A percentile compares a stretch with the other conserved stretches of the same genome.
Evolutionary conservation across 139 green algal species (phyloP).

Genomic region (Chlamydomonas schloesseri): DNA sequence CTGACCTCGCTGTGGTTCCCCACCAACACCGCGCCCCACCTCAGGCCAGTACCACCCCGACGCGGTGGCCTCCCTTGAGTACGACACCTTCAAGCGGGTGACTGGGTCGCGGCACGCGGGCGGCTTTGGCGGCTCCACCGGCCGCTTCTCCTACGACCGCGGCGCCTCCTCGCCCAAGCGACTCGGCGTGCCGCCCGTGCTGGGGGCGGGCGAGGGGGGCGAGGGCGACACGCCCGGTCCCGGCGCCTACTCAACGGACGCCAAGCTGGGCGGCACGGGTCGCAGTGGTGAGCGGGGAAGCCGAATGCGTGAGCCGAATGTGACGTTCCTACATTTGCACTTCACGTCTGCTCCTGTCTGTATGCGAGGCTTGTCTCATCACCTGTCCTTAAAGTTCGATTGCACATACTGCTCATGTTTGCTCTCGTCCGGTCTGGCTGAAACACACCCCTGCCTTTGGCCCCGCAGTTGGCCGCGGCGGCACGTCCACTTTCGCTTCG

Average conservation of each 20-base stretch:
- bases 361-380: too few species aligned
- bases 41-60: constrained; percentile 35
- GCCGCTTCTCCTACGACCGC: constrained; percentile 12
- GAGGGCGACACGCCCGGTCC: neutral
- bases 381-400: too few species aligned
- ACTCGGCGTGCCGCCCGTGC: neutral
- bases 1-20: too few species aligned
- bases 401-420: too few species aligned
- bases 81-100: neutral
- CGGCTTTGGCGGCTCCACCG: constrained; percentile 20
- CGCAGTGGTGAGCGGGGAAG: neutral
- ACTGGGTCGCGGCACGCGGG: neutral
- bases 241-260: neutral
- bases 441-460: neutral
- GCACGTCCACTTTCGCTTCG: constrained; percentile 4
- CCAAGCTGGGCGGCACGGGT: neutral
- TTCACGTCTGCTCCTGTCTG: too few species aligned
- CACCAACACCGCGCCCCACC: too few species aligned
- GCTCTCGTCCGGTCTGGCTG: neutral
- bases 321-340: too few species aligned
- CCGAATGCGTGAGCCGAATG: too few species aligned
- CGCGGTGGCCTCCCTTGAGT: constrained; percentile 29
- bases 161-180: neutral
- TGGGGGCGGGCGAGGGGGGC: neutral
- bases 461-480: neutral